Evolutionary conservation across 2,329 filamentous ascomycete genomes (phyloP).

Genomic region (Diaporthe citrichinensis): DNA sequence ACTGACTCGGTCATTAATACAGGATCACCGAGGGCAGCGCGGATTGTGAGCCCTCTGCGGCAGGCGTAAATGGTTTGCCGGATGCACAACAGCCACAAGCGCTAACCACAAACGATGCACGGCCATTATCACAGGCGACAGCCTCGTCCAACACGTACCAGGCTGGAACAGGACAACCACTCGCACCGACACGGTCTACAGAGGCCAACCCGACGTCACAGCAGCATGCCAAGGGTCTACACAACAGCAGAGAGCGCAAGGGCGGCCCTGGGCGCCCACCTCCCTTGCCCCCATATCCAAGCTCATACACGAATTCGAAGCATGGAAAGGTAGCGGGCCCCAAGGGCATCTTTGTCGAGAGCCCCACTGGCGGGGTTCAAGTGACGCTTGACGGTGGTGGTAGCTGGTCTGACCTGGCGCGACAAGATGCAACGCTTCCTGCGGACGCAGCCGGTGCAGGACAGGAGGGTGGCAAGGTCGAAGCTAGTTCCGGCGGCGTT

Average conservation of each 20-base stretch:
- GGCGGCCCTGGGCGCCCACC: slow-evolving; percentile 51
- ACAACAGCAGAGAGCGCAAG: slow-evolving; percentile 36
- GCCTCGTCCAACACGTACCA: slow-evolving; percentile 45
- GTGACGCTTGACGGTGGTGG: slow-evolving; percentile 91
- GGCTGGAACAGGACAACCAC: slow-evolving; percentile 40
- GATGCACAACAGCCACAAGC: slow-evolving; percentile 56
- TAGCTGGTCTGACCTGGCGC: slow-evolving; percentile 91
- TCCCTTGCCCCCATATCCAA: slow-evolving; percentile 62
- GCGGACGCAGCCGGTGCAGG: slow-evolving; percentile 71
- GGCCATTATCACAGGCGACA: slow-evolving; percentile 53
- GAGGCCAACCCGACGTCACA: slow-evolving; percentile 19
- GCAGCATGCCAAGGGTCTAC: slow-evolving; percentile 30
- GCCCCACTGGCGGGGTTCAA: slow-evolving; percentile 87
- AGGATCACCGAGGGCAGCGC: slow-evolving; percentile 46
- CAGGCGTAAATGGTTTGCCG: slow-evolving; percentile 34
- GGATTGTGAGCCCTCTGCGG: slow-evolving; percentile 32
- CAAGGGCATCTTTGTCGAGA: slow-evolving; percentile 78
- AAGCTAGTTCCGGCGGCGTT: slow-evolving; percentile 81
- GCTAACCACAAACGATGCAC: slow-evolving; percentile 66
- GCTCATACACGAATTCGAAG: slow-evolving; percentile 56
- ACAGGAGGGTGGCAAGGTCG: slow-evolving; percentile 64
- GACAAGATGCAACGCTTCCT: slow-evolving; percentile 83
- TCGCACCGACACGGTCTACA: slow-evolving; percentile 29
- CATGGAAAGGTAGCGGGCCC: slow-evolving; percentile 58
- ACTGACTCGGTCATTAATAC: slow-evolving; percentile 38